Conservation (phyloP, 768 basidiomycete genomes). For the Naganishia randhawae region DNA sequence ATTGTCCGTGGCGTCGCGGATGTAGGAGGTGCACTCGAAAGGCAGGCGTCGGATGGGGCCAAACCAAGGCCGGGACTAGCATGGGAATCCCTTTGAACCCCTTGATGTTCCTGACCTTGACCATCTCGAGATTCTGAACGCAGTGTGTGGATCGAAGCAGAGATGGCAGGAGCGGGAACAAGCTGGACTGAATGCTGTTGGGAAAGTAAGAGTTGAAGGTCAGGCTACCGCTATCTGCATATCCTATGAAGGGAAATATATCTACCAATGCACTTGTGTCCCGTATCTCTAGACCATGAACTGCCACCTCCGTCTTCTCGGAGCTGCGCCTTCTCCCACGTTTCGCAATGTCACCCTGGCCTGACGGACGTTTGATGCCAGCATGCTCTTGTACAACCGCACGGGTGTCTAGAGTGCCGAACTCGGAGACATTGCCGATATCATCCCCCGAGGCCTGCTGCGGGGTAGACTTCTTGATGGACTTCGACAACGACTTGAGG, state of each 20-base stretch:
- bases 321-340: slow-evolving; percentile 12
- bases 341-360: slow-evolving; percentile 10
- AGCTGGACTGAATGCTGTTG: background rate
- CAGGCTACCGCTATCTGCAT: background rate
- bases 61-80: background rate
- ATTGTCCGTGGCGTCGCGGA: background rate
- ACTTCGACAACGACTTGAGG: slow-evolving; percentile 18
- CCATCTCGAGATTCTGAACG: background rate
- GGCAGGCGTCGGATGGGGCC: background rate
- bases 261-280: background rate
- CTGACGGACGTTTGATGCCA: slow-evolving; percentile 18
- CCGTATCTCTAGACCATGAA: background rate
- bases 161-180: background rate
- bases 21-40: background rate
- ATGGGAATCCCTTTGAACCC: no score
- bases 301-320: background rate
- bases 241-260: background rate
- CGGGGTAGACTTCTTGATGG: slow-evolving; percentile 1
- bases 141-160: background rate
- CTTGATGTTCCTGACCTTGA: no score
- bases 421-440: background rate
- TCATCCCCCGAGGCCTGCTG: background rate
- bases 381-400: background rate
- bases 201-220: background rate
- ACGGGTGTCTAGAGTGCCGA: background rate